Percentiles rank a stretch among this genome's conserved stretches.
Conservation (phyloP, 1,284 basidiomycete genomes). For the Microbotryum scabiosae region DNA sequence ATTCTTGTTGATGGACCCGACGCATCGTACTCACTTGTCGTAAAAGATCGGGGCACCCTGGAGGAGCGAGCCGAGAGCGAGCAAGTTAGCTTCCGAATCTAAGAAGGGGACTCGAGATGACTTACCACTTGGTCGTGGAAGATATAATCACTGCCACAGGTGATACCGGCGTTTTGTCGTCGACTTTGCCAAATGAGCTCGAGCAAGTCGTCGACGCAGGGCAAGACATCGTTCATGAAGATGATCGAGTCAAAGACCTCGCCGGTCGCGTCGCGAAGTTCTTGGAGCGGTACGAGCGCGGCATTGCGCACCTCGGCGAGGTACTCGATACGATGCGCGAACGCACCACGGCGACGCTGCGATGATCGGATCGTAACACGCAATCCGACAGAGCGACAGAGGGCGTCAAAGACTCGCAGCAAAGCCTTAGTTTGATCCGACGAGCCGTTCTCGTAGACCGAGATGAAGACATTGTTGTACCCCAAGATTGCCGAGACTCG, state of each 20-base stretch:
- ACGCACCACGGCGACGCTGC: constrained; percentile 81
- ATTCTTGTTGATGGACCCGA: neutral
- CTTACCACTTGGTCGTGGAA: constrained; percentile 81
- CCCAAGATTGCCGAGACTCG: constrained; percentile 77
- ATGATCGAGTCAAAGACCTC: constrained; percentile 90
- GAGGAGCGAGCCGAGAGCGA: neutral
- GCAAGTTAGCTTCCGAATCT: neutral
- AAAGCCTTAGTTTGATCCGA: constrained; percentile 93
- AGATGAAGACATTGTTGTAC: constrained; percentile 91
- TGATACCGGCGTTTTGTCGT: constrained; percentile 86
- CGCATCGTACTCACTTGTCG: constrained; percentile 54
- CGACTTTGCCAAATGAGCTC: constrained; percentile 92
- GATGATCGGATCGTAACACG: constrained; percentile 83
- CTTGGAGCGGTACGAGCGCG: constrained; percentile 84
- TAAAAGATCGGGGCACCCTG: constrained; percentile 81
- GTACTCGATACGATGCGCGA: constrained; percentile 97
- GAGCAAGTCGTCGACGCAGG: constrained; percentile 87
- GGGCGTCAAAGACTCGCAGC: constrained; percentile 80
- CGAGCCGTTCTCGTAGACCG: constrained; percentile 95
- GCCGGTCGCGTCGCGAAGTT: constrained; percentile 75
- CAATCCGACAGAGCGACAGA: constrained; percentile 77
- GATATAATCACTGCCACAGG: constrained; percentile 95
- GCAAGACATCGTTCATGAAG: constrained; percentile 93
- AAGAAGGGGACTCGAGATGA: neutral
- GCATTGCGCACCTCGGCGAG: constrained; percentile 92